Evolutionary conservation across 768 basidiomycete genomes (phyloP).

Genomic region (Suillus sp.): DNA sequence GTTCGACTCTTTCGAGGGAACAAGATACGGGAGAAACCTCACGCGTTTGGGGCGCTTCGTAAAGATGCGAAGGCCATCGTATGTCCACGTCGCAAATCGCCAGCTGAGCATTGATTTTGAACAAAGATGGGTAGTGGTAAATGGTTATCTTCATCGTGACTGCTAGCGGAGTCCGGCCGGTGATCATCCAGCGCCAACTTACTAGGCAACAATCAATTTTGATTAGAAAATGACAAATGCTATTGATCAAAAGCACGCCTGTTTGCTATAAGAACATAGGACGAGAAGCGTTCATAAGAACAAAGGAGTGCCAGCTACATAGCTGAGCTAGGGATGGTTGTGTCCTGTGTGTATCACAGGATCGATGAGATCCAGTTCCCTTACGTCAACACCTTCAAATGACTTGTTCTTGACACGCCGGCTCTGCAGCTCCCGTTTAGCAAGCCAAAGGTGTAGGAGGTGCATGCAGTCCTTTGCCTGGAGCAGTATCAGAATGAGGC

Average conservation of each 20-base stretch:
- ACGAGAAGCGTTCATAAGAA: not conserved
- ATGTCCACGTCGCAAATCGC: not conserved
- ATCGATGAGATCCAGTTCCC: slow-evolving; percentile 66
- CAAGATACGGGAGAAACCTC: not conserved
- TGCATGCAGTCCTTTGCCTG: slow-evolving; percentile 71
- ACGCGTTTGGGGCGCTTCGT: not conserved
- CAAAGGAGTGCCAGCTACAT: not conserved
- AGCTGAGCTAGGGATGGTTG: not conserved
- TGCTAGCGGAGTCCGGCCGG: not conserved
- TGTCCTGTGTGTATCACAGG: slow-evolving; percentile 22
- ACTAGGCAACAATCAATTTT: not conserved
- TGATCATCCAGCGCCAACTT: not conserved
- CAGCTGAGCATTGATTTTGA: not conserved
- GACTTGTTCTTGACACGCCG: slow-evolving; percentile 68
- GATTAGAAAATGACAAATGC: no score
- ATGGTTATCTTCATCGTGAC: not conserved
- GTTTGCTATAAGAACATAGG: not conserved
- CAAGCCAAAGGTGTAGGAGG: slow-evolving; percentile 67
- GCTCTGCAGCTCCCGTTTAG: slow-evolving; percentile 71
- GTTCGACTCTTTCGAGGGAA: not conserved
- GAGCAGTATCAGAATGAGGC: not conserved
- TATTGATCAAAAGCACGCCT: not conserved
- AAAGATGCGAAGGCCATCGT: not conserved
- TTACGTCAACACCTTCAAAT: slow-evolving; percentile 71
- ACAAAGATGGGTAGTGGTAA: not conserved